phyloP scores from a whole-genome alignment of 2,329 filamentous ascomycete genomes.

The Biscogniauxia mediterranea region DNA sequence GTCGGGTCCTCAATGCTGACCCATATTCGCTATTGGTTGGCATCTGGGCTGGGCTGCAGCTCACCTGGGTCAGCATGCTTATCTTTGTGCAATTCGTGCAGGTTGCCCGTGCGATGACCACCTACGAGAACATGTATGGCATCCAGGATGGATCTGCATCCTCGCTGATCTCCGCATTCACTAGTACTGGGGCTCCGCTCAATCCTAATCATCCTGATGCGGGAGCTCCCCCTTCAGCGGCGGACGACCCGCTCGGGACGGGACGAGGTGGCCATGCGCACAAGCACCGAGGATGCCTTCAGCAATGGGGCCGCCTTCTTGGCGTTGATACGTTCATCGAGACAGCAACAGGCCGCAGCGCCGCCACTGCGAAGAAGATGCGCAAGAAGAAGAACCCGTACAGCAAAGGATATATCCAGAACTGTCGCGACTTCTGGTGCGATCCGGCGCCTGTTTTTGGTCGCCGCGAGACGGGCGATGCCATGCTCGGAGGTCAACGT shows the following conservation, averaged over 20 bases:
- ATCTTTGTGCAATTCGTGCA: conserved; percentile 91
- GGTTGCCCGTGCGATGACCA: conserved; percentile 88
- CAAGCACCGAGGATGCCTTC: conserved; percentile 64
- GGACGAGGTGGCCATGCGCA: conserved; percentile 44
- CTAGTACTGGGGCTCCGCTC: conserved; percentile 73
- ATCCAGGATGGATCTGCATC: conserved; percentile 58
- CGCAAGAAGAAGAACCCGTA: conserved; percentile 74
- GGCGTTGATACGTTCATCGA: conserved; percentile 93
- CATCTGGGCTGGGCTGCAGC: conserved; percentile 78
- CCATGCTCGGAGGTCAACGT: conserved; percentile 71
- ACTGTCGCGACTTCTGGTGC: conserved; percentile 96
- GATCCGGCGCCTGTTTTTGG: conserved; percentile 82
- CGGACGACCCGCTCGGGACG: conserved; percentile 39
- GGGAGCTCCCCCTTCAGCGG: conserved; percentile 43
- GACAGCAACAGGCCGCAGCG: conserved; percentile 81
- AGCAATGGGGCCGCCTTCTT: conserved; percentile 79
- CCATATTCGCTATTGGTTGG: conserved; percentile 78
- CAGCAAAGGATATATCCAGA: conserved; percentile 76
- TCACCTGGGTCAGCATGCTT: conserved; percentile 97
- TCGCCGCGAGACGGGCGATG: conserved; percentile 69
- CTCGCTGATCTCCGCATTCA: conserved; percentile 67
- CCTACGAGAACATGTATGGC: conserved; percentile 93
- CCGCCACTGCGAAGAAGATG: conserved; percentile 53
- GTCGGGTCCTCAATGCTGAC: conserved; percentile 75
- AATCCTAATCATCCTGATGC: conserved; percentile 64